These are phyloP conservation scores for Drechslerella dactyloides DNA, from an alignment of 2,329 filamentous ascomycete genomes.

Conservation along the genomic window DNA sequence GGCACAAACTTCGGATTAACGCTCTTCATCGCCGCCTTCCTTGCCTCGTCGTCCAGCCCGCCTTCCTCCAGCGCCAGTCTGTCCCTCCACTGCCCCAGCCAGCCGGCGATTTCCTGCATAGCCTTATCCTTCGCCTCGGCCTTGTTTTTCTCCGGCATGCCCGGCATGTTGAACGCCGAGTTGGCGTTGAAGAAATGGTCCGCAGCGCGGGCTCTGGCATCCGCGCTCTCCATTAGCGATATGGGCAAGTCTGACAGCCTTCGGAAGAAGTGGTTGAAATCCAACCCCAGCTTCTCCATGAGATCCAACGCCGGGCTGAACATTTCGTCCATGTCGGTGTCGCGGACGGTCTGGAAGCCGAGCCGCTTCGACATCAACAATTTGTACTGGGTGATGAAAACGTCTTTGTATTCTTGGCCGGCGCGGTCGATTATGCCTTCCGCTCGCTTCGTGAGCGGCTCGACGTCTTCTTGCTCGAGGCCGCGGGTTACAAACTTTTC, in stretches of 20 bases:
- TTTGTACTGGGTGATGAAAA: conserved; percentile 90
- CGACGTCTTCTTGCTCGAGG: conserved; percentile 71
- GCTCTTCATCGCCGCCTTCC: conserved; percentile 72
- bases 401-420: conserved; percentile 85
- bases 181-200: conserved; percentile 77
- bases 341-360: conserved; percentile 73
- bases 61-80: conserved; percentile 59
- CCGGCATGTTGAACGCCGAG: conserved; percentile 40
- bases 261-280: conserved; percentile 95
- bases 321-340: conserved; percentile 77
- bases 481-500: conserved; percentile 74
- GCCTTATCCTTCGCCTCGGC: conserved; percentile 67
- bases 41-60: conserved; percentile 67
- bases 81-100: conserved; percentile 79
- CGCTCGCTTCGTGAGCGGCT: conserved; percentile 76
- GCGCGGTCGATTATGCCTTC: conserved; percentile 80
- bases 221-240: conserved; percentile 69
- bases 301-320: conserved; percentile 84
- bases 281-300: conserved; percentile 79
- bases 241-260: conserved; percentile 71
- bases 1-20: conserved; percentile 95
- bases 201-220: conserved; percentile 69
- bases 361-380: conserved; percentile 79
- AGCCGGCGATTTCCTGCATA: conserved; percentile 71
- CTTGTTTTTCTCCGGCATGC: conserved; percentile 66